phyloP scores from a whole-genome alignment of 2,329 filamentous ascomycete genomes.

The Colletotrichum lentis region DNA sequence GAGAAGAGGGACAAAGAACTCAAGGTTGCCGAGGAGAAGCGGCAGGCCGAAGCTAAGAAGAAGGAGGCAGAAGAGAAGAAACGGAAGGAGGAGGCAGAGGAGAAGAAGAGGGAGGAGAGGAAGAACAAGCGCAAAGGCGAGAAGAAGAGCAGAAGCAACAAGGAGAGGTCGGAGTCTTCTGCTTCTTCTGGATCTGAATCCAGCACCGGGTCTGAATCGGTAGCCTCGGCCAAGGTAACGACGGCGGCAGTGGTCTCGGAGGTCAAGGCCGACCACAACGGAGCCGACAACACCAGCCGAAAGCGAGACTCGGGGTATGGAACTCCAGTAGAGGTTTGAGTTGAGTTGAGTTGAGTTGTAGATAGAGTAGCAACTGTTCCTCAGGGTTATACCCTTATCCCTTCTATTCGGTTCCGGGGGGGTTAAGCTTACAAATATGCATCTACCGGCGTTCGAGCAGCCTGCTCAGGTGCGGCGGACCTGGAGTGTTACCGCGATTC shows the following conservation, averaged over 20 bases:
- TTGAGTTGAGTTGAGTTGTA: background rate
- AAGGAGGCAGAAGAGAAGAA: constrained; percentile 47
- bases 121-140: constrained; percentile 36
- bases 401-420: no score
- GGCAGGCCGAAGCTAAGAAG: constrained; percentile 50
- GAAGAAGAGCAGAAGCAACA: constrained; percentile 39
- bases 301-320: constrained; percentile 40
- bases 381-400: no score
- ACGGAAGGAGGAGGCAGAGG: constrained; percentile 43
- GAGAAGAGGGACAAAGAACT: constrained; percentile 58
- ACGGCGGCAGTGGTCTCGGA: constrained; percentile 35
- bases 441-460: constrained; percentile 6
- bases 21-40: constrained; percentile 53
- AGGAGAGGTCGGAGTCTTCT: constrained; percentile 33
- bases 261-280: constrained; percentile 44
- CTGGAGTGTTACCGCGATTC: constrained; percentile 3
- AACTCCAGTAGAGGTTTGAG: constrained; percentile 35
- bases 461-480: background rate
- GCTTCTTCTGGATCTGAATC: constrained; percentile 8
- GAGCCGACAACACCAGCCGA: constrained; percentile 42
- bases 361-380: background rate
- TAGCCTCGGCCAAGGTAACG: background rate
- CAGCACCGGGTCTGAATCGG: constrained; percentile 8
- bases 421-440: background rate
- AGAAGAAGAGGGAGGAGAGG: constrained; percentile 41